Evolutionary conservation across 73 alveolate genomes (phyloP), one percentile per base, ranked within the genome.

Genomic region (Paramecium octaurelia): DNA sequence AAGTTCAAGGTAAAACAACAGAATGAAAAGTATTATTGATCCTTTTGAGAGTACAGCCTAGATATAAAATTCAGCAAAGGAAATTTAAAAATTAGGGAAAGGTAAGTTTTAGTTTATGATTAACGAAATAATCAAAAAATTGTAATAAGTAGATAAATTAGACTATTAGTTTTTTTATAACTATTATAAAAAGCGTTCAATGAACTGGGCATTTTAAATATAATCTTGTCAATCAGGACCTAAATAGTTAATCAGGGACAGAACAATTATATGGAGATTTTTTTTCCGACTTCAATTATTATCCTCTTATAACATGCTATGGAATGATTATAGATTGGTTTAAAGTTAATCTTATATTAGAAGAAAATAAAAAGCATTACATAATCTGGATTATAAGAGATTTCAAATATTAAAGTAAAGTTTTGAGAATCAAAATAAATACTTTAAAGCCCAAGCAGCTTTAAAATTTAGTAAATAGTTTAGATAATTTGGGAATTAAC

Each of bases 321-420:
- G 87, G 87, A 73, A 35, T 36, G 87, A 73, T 36, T 34, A 73
- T 73, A 31, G 87, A 35, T 35, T 73, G n/a, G 57, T 27, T 20
- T 24, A 21, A 42, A 80, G 76, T 23, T 80, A 80, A 31, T 46
- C 34, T 18, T 46, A 44, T 48, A 21, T 80, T 23, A 80, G 6
- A 6, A 40, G 91, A 23, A 80, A 80, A 35, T 23, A 80, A 10
- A 44, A 24, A 46, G 16, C 29, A 42, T 24, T 80, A 24, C 46
- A 27, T 4, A 80, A 80, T 80, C 75, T 80, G 8, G 91, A 80
- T 80, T 40, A 27, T 42, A 40, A 64, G 29, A 80, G 57, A 80
- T 44, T 43, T 31, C 3, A 44, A 18, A 80, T 80, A 42, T 46
- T 43, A 38, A 42, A 80, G 14, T 27, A 21, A 8, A 80, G 57